These are phyloP conservation scores for Scheffersomyces ergatensis DNA, from an alignment of 805 yeast genomes.

Conservation along the genomic window DNA sequence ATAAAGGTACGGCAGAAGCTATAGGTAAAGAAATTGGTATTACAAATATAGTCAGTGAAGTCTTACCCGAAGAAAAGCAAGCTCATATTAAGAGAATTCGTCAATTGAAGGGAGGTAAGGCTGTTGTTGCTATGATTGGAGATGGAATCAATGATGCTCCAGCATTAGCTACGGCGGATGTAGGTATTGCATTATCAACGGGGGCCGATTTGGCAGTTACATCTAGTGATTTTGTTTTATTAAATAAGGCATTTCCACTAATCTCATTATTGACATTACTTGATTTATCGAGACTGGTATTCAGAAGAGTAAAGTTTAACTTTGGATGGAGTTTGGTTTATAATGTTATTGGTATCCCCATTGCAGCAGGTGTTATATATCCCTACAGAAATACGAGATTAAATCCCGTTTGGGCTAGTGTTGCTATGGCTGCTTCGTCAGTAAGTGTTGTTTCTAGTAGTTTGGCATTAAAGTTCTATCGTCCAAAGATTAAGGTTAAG, in stretches of 20 bases:
- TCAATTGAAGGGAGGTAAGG: constrained; percentile 20
- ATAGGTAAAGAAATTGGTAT: constrained; percentile 66
- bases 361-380: constrained; percentile 66
- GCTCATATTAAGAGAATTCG: constrained; percentile 56
- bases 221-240: constrained; percentile 69
- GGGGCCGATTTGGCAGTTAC: constrained; percentile 77
- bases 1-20: constrained; percentile 61
- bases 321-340: constrained; percentile 60
- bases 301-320: constrained; percentile 53
- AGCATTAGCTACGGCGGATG: constrained; percentile 70
- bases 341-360: constrained; percentile 56
- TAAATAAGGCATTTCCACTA: constrained; percentile 52
- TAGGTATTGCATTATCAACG: constrained; percentile 73
- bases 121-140: constrained; percentile 73
- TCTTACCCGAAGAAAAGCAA: constrained; percentile 72
- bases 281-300: constrained; percentile 48
- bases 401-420: constrained; percentile 66
- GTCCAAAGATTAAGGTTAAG: constrained; percentile 28
- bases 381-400: constrained; percentile 53
- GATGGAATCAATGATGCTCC: constrained; percentile 87
- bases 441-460: constrained; percentile 59
- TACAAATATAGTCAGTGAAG: constrained; percentile 60
- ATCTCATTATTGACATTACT: constrained; percentile 54
- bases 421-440: constrained; percentile 62
- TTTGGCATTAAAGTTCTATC: constrained; percentile 47